Evolutionary conservation across 1,284 basidiomycete species (phyloP).

Genomic region (Pholiota adiposa): DNA sequence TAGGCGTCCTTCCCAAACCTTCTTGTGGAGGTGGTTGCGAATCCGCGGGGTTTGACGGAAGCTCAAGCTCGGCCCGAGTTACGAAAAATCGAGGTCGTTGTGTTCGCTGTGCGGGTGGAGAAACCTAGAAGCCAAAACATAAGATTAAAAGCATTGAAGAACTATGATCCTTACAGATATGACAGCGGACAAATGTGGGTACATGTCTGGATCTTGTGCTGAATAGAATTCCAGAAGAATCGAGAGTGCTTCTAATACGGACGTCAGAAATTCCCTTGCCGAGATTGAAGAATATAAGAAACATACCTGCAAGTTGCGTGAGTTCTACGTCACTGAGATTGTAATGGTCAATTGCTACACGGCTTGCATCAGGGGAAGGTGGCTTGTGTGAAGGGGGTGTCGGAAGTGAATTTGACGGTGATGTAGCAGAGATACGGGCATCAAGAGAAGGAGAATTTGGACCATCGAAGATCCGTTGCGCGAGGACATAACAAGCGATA

Average conservation of each 20-base stretch:
- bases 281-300: neutral
- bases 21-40: conserved; percentile 31
- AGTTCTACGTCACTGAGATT: conserved; percentile 63
- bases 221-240: conserved; percentile 77
- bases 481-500: conserved; percentile 73
- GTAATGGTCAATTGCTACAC: conserved; percentile 69
- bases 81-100: conserved; percentile 34
- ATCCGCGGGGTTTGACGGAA: conserved; percentile 18
- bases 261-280: conserved; percentile 5
- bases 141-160: neutral
- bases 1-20: conserved; percentile 53
- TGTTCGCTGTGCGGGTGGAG: conserved; percentile 40
- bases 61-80: conserved; percentile 27
- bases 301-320: conserved; percentile 59
- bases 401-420: conserved; percentile 67
- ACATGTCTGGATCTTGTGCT: conserved; percentile 55
- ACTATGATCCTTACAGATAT: conserved; percentile 46
- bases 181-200: conserved; percentile 57
- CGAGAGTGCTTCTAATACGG: conserved; percentile 55
- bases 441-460: conserved; percentile 73
- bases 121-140: conserved; percentile 38
- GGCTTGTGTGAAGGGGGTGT: conserved; percentile 78
- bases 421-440: conserved; percentile 64
- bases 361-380: conserved; percentile 67
- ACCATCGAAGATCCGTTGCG: conserved; percentile 71